Base-by-base conservation (phyloP, 2,329 filamentous ascomycete species). In the Claviceps pusilla region DNA sequence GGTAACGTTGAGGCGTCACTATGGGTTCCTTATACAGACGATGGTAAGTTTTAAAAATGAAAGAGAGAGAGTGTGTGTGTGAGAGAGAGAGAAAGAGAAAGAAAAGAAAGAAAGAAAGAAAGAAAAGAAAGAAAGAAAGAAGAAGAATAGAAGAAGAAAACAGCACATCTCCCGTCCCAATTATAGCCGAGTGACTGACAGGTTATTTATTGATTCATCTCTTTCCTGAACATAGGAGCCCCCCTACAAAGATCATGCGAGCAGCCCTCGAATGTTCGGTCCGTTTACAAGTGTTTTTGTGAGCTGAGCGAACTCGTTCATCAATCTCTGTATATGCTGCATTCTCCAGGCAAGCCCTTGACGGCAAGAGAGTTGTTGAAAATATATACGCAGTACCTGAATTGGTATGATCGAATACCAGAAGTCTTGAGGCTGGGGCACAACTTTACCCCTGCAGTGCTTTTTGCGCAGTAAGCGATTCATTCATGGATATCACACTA, bases 251-350 rank as follows among this genome's bases (percentile, higher is more conserved):
- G 73, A 51, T 77, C 77, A 3, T 79, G 73, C 60, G 73, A 80
- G 57, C 82, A 84, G 59, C 79, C 80, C 0, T 84, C 79, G 3
- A 84, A 86, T 56, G 82, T 87, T 37, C 74, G 83, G 29, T 83
- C 81, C 1, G 78, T 84, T 6, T 83, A 80, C 64, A 82, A 79
- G 65, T 79, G 83, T 59, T 83, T 87, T 59, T 85, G 82, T 62
- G 80, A 84, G 61, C 74, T 89, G 51, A 87, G 83, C 57, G 84
- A 88, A 66, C 76, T 89, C 1, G 80, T 87, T 1, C 86, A 87
- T 64, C 78, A 85, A 59, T 84, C 82, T 35, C 73, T 87, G 24
- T 84, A 84, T 62, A 76, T 85, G 43, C 76, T 88, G n/a, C 85
- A 87, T 63, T 83, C 84, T 4, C 85, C 86, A 0, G 80, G 78